These are phyloP conservation scores for Hymenoscyphus occultus DNA, from an alignment of 2,329 filamentous ascomycete genomes.

Conservation along the genomic window DNA sequence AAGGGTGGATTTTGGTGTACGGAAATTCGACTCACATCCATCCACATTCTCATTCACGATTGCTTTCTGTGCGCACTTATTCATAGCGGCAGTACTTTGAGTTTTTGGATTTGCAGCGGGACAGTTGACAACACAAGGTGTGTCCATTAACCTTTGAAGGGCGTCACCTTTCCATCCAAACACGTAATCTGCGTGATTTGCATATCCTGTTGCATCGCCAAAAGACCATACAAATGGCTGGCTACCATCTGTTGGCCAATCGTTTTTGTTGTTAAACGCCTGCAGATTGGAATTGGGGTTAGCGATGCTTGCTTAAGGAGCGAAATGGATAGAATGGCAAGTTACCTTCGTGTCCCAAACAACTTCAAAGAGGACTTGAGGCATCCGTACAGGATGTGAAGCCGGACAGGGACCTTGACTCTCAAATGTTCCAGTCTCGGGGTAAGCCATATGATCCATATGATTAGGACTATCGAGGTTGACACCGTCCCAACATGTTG, in stretches of 20 bases:
- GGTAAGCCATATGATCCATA: slow-evolving; percentile 30
- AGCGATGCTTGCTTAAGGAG: slow-evolving; percentile 20
- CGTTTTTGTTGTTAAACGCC: slow-evolving; percentile 42
- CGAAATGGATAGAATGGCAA: background rate
- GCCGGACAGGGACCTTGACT: slow-evolving; percentile 23
- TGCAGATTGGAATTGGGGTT: slow-evolving; percentile 41
- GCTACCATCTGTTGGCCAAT: slow-evolving; percentile 44
- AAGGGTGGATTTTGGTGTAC: background rate
- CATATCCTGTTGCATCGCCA: slow-evolving; percentile 46
- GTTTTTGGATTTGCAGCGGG: slow-evolving; percentile 44
- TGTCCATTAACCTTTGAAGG: slow-evolving; percentile 49
- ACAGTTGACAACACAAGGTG: slow-evolving; percentile 48
- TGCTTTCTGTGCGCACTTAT: slow-evolving; percentile 45
- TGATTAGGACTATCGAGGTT: slow-evolving; percentile 16
- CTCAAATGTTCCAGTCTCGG: slow-evolving; percentile 28
- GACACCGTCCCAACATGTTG: slow-evolving; percentile 19
- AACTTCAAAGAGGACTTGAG: slow-evolving; percentile 49
- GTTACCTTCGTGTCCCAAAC: slow-evolving; percentile 44
- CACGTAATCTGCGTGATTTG: slow-evolving; percentile 52
- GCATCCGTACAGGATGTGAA: slow-evolving; percentile 45
- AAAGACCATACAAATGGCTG: slow-evolving; percentile 44
- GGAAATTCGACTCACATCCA: slow-evolving; percentile 42
- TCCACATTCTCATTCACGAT: slow-evolving; percentile 49
- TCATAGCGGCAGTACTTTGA: slow-evolving; percentile 46
- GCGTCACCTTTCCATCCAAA: slow-evolving; percentile 50